Conservation (phyloP, 495 filamentous ascomycete genomes). For the Aspergillus heteromorphus region DNA sequence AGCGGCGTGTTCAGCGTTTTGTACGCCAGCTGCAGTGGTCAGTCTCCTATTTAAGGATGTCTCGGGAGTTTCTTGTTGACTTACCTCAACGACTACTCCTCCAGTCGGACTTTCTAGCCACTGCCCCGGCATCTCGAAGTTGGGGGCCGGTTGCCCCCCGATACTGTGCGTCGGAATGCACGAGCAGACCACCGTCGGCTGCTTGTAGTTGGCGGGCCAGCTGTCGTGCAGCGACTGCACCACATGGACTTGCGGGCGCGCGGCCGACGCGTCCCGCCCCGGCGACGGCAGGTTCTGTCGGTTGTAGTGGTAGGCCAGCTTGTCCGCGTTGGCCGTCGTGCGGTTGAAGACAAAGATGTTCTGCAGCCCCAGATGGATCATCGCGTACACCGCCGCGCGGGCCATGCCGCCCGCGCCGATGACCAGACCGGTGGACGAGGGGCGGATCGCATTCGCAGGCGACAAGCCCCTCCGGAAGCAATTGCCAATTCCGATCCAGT, state of each 20-base stretch:
- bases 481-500: conserved; percentile 71
- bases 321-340: conserved; percentile 52
- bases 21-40: conserved; percentile 54
- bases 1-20: conserved; percentile 67
- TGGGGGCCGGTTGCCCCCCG: conserved; percentile 55
- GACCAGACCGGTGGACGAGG: conserved; percentile 61
- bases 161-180: conserved; percentile 67
- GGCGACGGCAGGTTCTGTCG: conserved; percentile 27
- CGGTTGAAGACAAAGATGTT: conserved; percentile 72
- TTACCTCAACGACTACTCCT: conserved; percentile 68
- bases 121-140: conserved; percentile 62
- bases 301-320: conserved; percentile 66
- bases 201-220: conserved; percentile 60
- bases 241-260: conserved; percentile 46
- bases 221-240: conserved; percentile 48
- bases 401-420: conserved; percentile 80
- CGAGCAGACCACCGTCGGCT: conserved; percentile 68
- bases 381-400: conserved; percentile 70
- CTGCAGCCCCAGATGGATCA: conserved; percentile 69
- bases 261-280: conserved; percentile 12
- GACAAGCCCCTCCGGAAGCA: conserved; percentile 70
- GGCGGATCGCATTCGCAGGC: conserved; percentile 69
- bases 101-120: conserved; percentile 75
- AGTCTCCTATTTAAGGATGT: neutral
- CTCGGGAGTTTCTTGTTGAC: conserved; percentile 19